Evolutionary conservation across 768 basidiomycete genomes (phyloP).

Genomic region (Tricholoma bakamatsutake): DNA sequence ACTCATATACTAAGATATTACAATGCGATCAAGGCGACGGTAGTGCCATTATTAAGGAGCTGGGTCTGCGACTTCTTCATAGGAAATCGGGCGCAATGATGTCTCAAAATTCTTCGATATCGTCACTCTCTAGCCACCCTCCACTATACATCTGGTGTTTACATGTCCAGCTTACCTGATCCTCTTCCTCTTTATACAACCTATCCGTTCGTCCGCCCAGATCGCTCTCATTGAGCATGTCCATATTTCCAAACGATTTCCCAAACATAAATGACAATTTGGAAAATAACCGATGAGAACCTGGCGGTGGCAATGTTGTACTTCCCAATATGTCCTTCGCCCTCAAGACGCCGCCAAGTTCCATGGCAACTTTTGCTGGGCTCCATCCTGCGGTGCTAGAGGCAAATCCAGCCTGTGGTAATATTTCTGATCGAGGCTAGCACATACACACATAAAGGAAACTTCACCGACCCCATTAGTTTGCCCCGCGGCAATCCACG

Average conservation of each 20-base stretch:
- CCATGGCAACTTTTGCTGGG: constrained; percentile 42
- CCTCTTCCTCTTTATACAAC: constrained; percentile 14
- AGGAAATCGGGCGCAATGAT: not conserved
- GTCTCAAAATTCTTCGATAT: constrained; percentile 47
- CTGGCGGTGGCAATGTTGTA: constrained; percentile 15
- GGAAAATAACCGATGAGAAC: constrained; percentile 47
- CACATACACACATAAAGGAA: not conserved
- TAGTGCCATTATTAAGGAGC: not conserved
- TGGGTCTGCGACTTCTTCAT: not conserved
- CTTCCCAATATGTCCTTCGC: constrained; percentile 29
- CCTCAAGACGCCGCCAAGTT: constrained; percentile 55
- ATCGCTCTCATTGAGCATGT: constrained; percentile 29
- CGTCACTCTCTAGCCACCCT: constrained; percentile 54
- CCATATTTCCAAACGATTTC: constrained; percentile 25
- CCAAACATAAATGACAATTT: constrained; percentile 38
- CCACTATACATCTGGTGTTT: constrained; percentile 24
- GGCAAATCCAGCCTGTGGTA: constrained; percentile 12
- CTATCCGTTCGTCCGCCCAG: constrained; percentile 16
- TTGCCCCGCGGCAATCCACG: constrained; percentile 47
- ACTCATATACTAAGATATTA: too few species aligned
- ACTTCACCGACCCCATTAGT: constrained; percentile 4
- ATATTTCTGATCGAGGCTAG: not conserved
- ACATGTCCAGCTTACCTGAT: constrained; percentile 23
- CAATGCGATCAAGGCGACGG: not conserved
- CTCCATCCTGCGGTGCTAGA: constrained; percentile 39